Percentiles rank a stretch among this genome's conserved stretches.
Conservation (phyloP, 192 early-diverging fungal genomes). For the Linnemannia schmuckeri region DNA sequence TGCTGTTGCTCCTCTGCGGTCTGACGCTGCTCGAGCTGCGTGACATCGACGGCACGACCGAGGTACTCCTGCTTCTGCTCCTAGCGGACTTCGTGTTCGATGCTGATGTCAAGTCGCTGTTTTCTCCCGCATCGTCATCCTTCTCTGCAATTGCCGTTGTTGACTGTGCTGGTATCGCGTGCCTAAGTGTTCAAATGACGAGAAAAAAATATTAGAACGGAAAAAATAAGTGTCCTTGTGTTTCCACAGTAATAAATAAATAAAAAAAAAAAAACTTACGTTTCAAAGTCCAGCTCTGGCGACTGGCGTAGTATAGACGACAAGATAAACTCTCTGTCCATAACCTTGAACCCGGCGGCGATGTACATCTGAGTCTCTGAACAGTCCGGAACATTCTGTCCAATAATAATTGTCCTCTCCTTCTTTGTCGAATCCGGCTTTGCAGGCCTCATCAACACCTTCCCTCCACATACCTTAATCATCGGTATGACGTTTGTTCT, state of each 20-base stretch:
- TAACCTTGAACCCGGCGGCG: background rate
- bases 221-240: no score
- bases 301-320: background rate
- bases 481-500: background rate
- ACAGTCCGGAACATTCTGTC: background rate
- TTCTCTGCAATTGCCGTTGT: background rate
- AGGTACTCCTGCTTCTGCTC: background rate
- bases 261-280: background rate
- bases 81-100: background rate
- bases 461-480: background rate
- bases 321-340: background rate
- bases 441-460: background rate
- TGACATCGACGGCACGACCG: background rate
- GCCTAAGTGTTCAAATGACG: background rate
- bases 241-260: no score
- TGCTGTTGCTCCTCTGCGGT: background rate
- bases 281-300: background rate
- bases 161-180: background rate
- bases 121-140: background rate
- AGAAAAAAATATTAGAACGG: background rate
- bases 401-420: background rate
- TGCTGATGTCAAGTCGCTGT: background rate
- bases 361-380: background rate
- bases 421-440: background rate
- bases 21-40: background rate